Evolutionary conservation across 2,329 filamentous ascomycete species (phyloP).

Genomic region (Pseudogymnoascus sp.): DNA sequence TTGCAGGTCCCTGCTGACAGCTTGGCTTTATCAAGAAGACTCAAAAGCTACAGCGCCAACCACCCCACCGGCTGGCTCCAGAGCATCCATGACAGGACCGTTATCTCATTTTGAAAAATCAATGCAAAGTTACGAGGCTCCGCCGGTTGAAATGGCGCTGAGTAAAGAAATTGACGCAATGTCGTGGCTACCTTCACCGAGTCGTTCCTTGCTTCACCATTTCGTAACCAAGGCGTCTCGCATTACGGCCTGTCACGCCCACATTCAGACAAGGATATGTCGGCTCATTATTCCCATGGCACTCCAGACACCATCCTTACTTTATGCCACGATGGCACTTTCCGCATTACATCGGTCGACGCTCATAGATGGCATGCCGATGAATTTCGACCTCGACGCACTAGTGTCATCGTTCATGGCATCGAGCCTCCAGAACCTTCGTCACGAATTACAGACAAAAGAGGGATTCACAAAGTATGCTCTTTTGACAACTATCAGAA

Average conservation of each 20-base stretch:
- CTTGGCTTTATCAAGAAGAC: background rate
- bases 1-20: background rate
- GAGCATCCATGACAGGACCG: background rate
- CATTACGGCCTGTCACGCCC: conserved; percentile 33
- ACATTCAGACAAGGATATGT: conserved; percentile 35
- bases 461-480: conserved; percentile 27
- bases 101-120: conserved; percentile 3
- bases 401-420: conserved; percentile 33
- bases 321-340: conserved; percentile 35
- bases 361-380: conserved; percentile 27
- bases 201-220: conserved; percentile 33
- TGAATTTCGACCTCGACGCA: conserved; percentile 30
- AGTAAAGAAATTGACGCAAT: conserved; percentile 30
- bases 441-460: conserved; percentile 31
- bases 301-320: conserved; percentile 33
- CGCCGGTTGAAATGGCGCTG: conserved; percentile 18
- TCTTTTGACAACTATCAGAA: conserved; percentile 34
- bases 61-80: background rate
- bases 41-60: background rate
- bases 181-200: conserved; percentile 28
- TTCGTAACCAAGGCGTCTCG: conserved; percentile 34
- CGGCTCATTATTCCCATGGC: conserved; percentile 37
- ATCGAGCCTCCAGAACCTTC: conserved; percentile 34
- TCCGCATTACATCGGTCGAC: conserved; percentile 35
- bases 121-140: background rate